phyloP scores from a whole-genome alignment of 495 filamentous ascomycete genomes.

The Podospora appendiculata region DNA sequence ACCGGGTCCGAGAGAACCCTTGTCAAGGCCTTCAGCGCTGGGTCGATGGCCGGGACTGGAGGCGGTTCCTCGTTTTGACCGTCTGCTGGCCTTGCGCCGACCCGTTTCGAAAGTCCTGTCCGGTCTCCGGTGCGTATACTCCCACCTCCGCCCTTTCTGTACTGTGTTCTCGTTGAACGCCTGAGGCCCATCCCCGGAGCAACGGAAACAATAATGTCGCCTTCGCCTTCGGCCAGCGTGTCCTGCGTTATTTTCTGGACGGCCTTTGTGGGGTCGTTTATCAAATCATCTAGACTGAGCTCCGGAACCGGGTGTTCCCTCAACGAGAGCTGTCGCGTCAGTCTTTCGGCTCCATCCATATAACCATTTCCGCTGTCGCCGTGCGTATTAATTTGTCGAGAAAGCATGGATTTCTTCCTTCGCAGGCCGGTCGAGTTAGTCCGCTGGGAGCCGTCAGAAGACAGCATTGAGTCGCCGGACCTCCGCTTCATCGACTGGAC shows the following conservation, averaged over 20 bases:
- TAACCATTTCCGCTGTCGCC: slow-evolving; percentile 59
- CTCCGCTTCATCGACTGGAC: slow-evolving; percentile 80
- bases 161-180: slow-evolving; percentile 86
- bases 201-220: slow-evolving; percentile 74
- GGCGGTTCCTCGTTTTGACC: slow-evolving; percentile 53
- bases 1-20: slow-evolving; percentile 74
- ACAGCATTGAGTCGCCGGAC: slow-evolving; percentile 66
- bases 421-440: slow-evolving; percentile 58
- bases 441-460: slow-evolving; percentile 54
- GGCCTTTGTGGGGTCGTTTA: slow-evolving; percentile 68
- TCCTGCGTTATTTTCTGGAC: slow-evolving; percentile 57
- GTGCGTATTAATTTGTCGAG: slow-evolving; percentile 74
- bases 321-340: slow-evolving; percentile 68
- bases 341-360: slow-evolving; percentile 77
- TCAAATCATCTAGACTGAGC: slow-evolving; percentile 64
- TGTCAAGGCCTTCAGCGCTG: slow-evolving; percentile 48
- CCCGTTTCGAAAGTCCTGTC: slow-evolving; percentile 64
- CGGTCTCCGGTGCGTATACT: slow-evolving; percentile 46
- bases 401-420: slow-evolving; percentile 94
- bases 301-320: slow-evolving; percentile 43
- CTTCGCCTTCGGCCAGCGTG: slow-evolving; percentile 29
- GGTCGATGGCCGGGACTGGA: slow-evolving; percentile 38
- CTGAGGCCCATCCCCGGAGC: slow-evolving; percentile 72
- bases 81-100: slow-evolving; percentile 31
- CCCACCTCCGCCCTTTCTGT: slow-evolving; percentile 72